Percentiles rank a stretch among this genome's conserved stretches.
Conservation (phyloP, 1,139 yeast species). For the Zygosaccharomyces pseudobailii region DNA sequence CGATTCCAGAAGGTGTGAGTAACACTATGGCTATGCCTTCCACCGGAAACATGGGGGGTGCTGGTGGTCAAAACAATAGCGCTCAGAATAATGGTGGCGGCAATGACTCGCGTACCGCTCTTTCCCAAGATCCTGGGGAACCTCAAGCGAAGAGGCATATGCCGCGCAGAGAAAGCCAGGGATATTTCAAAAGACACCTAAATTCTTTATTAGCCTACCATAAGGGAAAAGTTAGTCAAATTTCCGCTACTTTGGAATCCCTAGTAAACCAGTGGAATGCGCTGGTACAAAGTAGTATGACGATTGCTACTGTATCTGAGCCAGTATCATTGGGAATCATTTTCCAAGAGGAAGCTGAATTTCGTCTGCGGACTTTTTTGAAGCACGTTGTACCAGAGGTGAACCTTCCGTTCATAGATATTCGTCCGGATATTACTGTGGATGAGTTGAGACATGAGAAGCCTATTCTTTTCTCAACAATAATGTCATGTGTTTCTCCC, state of each 20-base stretch:
- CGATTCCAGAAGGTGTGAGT: background rate
- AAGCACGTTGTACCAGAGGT: slow-evolving; percentile 39
- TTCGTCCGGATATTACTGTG: slow-evolving; percentile 43
- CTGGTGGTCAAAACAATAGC: too few species aligned
- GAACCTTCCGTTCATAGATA: slow-evolving; percentile 47
- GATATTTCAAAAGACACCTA: slow-evolving; percentile 21
- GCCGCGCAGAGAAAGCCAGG: slow-evolving; percentile 15
- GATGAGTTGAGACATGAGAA: slow-evolving; percentile 46
- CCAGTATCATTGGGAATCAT: slow-evolving; percentile 44
- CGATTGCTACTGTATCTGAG: slow-evolving; percentile 35
- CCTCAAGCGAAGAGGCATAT: background rate
- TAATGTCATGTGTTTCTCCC: slow-evolving; percentile 59
- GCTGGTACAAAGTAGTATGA: slow-evolving; percentile 21
- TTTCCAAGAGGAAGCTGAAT: slow-evolving; percentile 46
- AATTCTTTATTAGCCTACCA: slow-evolving; percentile 24
- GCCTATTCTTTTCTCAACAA: slow-evolving; percentile 60
- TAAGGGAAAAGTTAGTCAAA: slow-evolving; percentile 23
- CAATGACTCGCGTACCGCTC: background rate
- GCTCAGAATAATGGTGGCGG: background rate
- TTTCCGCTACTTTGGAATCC: slow-evolving; percentile 19
- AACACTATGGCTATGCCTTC: background rate
- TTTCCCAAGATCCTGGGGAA: background rate
- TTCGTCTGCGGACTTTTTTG: slow-evolving; percentile 43
- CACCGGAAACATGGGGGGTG: background rate
- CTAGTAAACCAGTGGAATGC: slow-evolving; percentile 28